A percentile compares a stretch with the other conserved stretches of the same genome.
These are phyloP conservation scores for Vitis hybrid DNA, from an alignment of 177 flowering plant genomes.

Conservation along the genomic window DNA sequence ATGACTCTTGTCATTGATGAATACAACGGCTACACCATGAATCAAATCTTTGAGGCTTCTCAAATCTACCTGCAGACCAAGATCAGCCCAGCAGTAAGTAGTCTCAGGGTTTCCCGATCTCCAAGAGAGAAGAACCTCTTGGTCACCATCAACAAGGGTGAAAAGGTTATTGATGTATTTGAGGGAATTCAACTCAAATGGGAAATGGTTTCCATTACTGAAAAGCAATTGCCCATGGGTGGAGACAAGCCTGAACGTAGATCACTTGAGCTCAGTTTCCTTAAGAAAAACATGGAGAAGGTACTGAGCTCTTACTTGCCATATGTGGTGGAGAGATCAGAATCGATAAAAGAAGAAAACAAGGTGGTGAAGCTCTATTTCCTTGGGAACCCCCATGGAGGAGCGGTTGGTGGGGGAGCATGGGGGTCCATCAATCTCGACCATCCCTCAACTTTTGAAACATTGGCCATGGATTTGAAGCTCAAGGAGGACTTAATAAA, in stretches of 20 bases:
- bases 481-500: slow-evolving; percentile 24
- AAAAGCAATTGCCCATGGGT: background rate
- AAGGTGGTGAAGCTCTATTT: slow-evolving; percentile 28
- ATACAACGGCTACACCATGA: background rate
- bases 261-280: slow-evolving; percentile 18
- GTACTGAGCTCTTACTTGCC: slow-evolving; percentile 25
- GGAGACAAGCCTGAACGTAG: background rate
- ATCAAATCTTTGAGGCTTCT: background rate
- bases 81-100: background rate
- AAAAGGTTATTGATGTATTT: background rate
- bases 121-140: background rate
- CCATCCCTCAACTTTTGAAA: slow-evolving; percentile 32
- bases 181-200: background rate
- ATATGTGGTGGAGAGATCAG: slow-evolving; percentile 14
- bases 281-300: slow-evolving; percentile 23
- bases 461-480: slow-evolving; percentile 28
- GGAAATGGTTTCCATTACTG: background rate
- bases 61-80: background rate
- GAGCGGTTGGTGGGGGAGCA: background rate
- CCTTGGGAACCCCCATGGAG: background rate
- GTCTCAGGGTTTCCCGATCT: background rate
- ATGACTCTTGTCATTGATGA: background rate
- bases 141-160: background rate
- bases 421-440: slow-evolving; percentile 14
- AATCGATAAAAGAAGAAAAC: slow-evolving; percentile 18